Conservation (phyloP, 768 basidiomycete genomes). For the Lactarius deliciosus region DNA sequence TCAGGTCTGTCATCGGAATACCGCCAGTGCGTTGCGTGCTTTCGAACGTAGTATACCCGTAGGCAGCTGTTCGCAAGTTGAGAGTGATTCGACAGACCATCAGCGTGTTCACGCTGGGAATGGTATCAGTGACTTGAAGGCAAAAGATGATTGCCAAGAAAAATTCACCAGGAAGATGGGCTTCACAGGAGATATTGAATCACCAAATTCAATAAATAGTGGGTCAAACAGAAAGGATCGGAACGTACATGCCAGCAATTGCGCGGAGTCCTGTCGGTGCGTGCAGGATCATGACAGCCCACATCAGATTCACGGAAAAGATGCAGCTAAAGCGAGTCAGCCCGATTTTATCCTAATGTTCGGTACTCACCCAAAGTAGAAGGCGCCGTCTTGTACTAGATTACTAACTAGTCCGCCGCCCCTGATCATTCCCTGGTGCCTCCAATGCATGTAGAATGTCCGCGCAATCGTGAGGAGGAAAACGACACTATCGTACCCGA, state of each 20-base stretch:
- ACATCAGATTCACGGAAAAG: conserved; percentile 28
- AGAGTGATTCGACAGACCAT: conserved; percentile 30
- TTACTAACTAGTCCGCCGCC: conserved; percentile 2
- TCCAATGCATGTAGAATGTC: conserved; percentile 27
- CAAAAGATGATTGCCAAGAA: not conserved
- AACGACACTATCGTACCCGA: conserved; percentile 26
- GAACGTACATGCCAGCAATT: conserved; percentile 26
- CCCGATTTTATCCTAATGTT: not conserved
- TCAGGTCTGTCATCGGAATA: conserved; percentile 21
- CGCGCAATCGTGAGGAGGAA: conserved; percentile 28
- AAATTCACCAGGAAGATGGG: conserved; percentile 26
- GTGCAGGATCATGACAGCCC: conserved; percentile 29
- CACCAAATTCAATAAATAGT: not conserved
- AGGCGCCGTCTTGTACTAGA: conserved; percentile 24
- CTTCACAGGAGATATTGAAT: conserved; percentile 1
- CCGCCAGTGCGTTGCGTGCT: conserved; percentile 7
- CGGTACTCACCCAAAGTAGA: conserved; percentile 28
- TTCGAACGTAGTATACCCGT: conserved; percentile 19
- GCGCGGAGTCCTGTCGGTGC: conserved; percentile 29
- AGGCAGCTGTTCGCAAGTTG: conserved; percentile 27
- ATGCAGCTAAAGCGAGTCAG: conserved; percentile 20
- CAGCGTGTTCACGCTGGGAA: conserved; percentile 23
- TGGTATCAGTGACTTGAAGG: not conserved
- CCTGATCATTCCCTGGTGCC: conserved; percentile 10
- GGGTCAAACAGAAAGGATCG: not conserved